These are phyloP conservation scores for Calocybe gambosa DNA, from an alignment of 1,284 basidiomycete genomes.

Conservation along the genomic window DNA sequence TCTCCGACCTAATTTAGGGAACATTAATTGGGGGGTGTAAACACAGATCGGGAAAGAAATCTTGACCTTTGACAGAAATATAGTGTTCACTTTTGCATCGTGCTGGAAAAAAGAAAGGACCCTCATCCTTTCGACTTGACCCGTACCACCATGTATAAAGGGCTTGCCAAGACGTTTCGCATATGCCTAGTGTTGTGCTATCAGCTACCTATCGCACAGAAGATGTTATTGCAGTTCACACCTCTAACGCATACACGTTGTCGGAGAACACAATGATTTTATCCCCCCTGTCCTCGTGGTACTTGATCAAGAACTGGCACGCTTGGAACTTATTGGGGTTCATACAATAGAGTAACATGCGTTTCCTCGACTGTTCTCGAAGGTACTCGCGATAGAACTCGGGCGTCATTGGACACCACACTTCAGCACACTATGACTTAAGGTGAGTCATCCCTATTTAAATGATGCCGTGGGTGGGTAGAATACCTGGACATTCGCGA, in stretches of 20 bases:
- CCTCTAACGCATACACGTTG: constrained; percentile 96
- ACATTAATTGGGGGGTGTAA: constrained; percentile 3
- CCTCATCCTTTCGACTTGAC: constrained; percentile 93
- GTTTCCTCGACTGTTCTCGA: constrained; percentile 86
- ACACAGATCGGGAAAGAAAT: constrained; percentile 3
- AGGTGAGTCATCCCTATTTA: constrained; percentile 4
- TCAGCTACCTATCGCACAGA: constrained; percentile 4
- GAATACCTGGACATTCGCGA: constrained; percentile 94
- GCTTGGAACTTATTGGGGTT: constrained; percentile 99
- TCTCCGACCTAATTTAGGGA: constrained; percentile 76
- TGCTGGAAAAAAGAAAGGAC: constrained; percentile 96
- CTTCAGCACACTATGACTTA: constrained; percentile 82
- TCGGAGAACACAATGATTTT: constrained; percentile 99
- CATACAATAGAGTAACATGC: constrained; percentile 98
- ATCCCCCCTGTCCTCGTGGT: constrained; percentile 96
- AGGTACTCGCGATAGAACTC: constrained; percentile 99
- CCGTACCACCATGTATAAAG: constrained; percentile 96
- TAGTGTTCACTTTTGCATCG: constrained; percentile 94
- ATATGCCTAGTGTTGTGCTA: constrained; percentile 58
- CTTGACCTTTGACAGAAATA: constrained; percentile 92
- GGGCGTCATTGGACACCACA: constrained; percentile 99
- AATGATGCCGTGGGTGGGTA: not conserved
- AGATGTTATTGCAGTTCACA: constrained; percentile 29
- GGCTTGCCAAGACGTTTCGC: constrained; percentile 92
- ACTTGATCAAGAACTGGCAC: constrained; percentile 97